Base-by-base conservation (phyloP, 148 eudicot genomes). In the Nepenthes mirabilis region DNA sequence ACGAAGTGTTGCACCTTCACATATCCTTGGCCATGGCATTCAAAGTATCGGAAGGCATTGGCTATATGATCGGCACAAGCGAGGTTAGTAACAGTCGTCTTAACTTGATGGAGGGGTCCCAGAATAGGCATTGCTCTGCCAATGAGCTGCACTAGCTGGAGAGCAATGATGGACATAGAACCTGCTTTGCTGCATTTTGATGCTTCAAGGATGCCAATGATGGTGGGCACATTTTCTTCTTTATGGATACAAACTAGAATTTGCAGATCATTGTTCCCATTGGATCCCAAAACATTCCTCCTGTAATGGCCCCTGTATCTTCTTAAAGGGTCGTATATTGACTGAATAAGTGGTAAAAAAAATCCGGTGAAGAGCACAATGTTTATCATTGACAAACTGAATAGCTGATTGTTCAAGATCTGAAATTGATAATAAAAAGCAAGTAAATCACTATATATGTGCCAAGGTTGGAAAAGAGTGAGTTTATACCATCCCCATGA, bases 181-280 rank as follows among this genome's bases (percentile, higher is more conserved):
- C 56, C 59, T 13, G 11, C 11, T 36, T 40, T 54, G 3, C 55
- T 50, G 1, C 35, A 57, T 5, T 63, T 64, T 12, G 72, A 68
- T 0, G 69, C 50, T 45, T 77, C 65, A 1, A 77, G 36, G 10
- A 77, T 72, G 23, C 23, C 23, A 23, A 23, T 23, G 23, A 23
- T 23, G 23, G 23, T 23, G 23, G 23, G 23, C 23, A 23, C 23
- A 23, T 23, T 23, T 23, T 23, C 81, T 59, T 73, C 74, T 14
- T 64, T 52, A 49, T 73, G 74, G 35, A 77, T 60, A 70, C 81
- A 77, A 10, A 69, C 75, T 60, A 77, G 34, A 12, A 77, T 40
- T 52, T 55, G 71, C 7, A 77, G 59, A 7, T 65, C 65, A 9
- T 47, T 36, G 34, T 48, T 57, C 12, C 63, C 76, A 4, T 34